Conservation (phyloP, 2,329 filamentous ascomycete genomes). For the Byssochlamys sp. region DNA sequence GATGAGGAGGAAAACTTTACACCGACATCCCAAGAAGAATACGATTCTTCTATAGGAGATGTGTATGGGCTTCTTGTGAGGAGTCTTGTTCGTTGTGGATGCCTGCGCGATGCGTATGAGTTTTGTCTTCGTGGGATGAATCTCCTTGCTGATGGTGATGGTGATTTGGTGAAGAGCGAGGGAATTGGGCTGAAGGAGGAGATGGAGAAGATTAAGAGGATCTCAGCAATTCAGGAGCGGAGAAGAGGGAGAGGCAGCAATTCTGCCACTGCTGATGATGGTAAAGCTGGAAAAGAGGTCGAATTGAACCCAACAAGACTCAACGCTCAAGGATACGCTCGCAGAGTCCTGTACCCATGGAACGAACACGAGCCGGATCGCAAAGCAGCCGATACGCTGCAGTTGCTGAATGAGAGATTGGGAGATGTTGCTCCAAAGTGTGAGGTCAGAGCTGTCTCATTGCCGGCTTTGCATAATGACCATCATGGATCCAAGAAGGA, state of each 20-base stretch:
- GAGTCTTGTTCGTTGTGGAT: slow-evolving; percentile 29
- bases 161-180: slow-evolving; percentile 4
- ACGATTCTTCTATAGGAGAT: slow-evolving; percentile 25
- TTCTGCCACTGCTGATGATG: background rate
- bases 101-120: slow-evolving; percentile 32
- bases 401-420: slow-evolving; percentile 62
- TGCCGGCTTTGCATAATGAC: slow-evolving; percentile 57
- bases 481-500: slow-evolving; percentile 12
- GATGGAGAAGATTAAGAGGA: slow-evolving; percentile 18
- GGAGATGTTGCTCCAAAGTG: slow-evolving; percentile 66
- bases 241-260: background rate
- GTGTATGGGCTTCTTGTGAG: slow-evolving; percentile 29
- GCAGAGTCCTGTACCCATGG: slow-evolving; percentile 54
- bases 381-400: slow-evolving; percentile 46
- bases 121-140: slow-evolving; percentile 26
- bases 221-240: slow-evolving; percentile 3
- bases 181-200: slow-evolving; percentile 16
- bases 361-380: slow-evolving; percentile 52
- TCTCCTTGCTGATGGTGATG: slow-evolving; percentile 6
- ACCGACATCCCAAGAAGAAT: slow-evolving; percentile 23
- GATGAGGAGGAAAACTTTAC: slow-evolving; percentile 32
- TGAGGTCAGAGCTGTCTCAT: slow-evolving; percentile 62
- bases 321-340: slow-evolving; percentile 30
- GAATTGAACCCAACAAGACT: slow-evolving; percentile 22
- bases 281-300: slow-evolving; percentile 4